These are phyloP conservation scores for Vigna hirtella DNA, from an alignment of 306 rosid species.

Conservation along the genomic window DNA sequence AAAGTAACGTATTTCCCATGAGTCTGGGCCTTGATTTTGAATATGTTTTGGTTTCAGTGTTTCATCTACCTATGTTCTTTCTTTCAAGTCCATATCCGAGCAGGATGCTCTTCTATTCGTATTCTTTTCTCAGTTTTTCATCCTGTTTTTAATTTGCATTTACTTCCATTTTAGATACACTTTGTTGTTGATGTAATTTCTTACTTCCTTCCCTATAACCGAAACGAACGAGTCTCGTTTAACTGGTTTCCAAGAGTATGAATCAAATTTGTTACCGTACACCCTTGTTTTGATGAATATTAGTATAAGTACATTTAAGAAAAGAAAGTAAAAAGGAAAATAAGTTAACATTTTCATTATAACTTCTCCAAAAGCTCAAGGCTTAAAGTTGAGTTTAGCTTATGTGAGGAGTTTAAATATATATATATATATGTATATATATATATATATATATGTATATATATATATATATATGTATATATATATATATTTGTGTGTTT, in stretches of 20 bases:
- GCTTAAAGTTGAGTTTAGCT: neutral
- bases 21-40: neutral
- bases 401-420: neutral
- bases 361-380: neutral
- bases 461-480: neutral
- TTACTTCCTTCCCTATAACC: neutral
- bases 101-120: neutral
- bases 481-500: neutral
- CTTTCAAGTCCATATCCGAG: too few relatives aligned
- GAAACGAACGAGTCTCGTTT: neutral
- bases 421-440: neutral
- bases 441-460: neutral
- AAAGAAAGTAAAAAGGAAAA: neutral
- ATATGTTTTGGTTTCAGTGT: neutral
- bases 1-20: neutral
- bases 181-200: neutral
- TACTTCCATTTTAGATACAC: neutral
- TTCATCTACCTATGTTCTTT: neutral
- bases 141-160: neutral
- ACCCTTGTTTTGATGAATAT: neutral
- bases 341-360: neutral
- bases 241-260: neutral
- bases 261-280: neutral
- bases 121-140: neutral
- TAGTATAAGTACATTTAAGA: too few relatives aligned